A percentile compares a stretch with the other conserved stretches of the same genome.
phyloP scores from a whole-genome alignment of 139 green algal genomes.

The Spirogloea muscicola region DNA sequence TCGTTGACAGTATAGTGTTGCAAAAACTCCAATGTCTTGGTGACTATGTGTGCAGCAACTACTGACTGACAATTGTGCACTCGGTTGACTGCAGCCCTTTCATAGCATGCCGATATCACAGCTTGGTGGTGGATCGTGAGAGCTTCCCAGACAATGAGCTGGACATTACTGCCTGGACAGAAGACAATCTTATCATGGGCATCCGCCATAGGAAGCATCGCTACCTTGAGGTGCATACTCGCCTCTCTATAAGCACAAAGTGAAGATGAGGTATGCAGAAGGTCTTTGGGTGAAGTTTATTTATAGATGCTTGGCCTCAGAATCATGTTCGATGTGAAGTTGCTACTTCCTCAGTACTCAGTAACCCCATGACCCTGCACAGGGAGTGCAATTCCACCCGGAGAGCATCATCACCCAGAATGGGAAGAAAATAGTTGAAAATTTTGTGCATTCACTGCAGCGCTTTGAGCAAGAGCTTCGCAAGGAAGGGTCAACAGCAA shows the following conservation, averaged over 20 bases:
- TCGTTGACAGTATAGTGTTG: too few species aligned
- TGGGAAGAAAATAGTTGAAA: conserved; percentile 14
- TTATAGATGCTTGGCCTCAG: too few species aligned
- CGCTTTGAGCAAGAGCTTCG: too few species aligned
- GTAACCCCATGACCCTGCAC: too few species aligned
- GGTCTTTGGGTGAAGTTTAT: too few species aligned
- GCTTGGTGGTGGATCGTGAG: conserved; percentile 86
- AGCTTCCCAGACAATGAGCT: conserved; percentile 79
- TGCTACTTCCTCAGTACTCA: too few species aligned
- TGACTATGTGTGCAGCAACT: too few species aligned
- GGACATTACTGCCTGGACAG: conserved; percentile 93
- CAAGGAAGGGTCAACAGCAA: too few species aligned
- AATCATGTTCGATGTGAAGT: too few species aligned
- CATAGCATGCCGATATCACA: conserved; percentile 58
- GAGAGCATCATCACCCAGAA: conserved; percentile 45
- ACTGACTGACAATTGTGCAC: too few species aligned
- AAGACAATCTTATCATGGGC: conserved; percentile 97
- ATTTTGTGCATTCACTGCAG: conserved; percentile 6
- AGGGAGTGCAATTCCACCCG: conserved; percentile 94
- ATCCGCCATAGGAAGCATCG: conserved; percentile 75
- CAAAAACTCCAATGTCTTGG: too few species aligned
- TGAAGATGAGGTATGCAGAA: too few species aligned
- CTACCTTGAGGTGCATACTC: conserved; percentile 37
- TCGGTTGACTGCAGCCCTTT: conserved; percentile 49
- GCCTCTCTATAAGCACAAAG: neutral